Percentiles rank a stretch among this genome's conserved stretches.
These are phyloP conservation scores for Panellus pusillus DNA, from an alignment of 768 basidiomycete genomes.

Conservation along the genomic window DNA sequence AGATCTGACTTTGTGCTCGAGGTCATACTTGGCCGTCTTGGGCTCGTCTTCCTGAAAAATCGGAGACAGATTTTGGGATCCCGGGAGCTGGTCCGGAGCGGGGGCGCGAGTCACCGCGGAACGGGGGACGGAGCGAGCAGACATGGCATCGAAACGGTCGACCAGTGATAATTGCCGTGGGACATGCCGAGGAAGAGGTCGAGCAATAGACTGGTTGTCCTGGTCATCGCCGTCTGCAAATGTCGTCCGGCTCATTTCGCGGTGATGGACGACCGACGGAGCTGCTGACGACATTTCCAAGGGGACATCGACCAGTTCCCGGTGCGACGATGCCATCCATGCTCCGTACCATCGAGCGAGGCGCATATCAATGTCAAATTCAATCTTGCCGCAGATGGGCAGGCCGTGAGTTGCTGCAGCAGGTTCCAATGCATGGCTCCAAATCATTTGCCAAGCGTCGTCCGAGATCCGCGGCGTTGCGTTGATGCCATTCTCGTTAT, in stretches of 20 bases:
- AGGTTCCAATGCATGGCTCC: conserved; percentile 59
- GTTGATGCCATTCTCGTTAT: conserved; percentile 52
- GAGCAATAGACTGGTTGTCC: conserved; percentile 35
- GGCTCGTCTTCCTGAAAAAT: conserved; percentile 65
- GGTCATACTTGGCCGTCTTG: conserved; percentile 46
- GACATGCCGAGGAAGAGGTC: conserved; percentile 45
- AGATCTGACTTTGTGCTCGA: conserved; percentile 59
- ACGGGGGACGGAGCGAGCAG: conserved; percentile 37
- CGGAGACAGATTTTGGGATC: conserved; percentile 49
- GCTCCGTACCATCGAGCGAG: conserved; percentile 78
- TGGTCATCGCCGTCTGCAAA: conserved; percentile 39
- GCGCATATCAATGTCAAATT: conserved; percentile 81
- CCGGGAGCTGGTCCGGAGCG: conserved; percentile 26
- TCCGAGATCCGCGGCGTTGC: conserved; percentile 75
- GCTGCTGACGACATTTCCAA: conserved; percentile 38
- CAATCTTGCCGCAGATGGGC: conserved; percentile 76
- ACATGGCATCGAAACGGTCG: conserved; percentile 55
- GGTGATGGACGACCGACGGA: conserved; percentile 50
- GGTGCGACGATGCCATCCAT: conserved; percentile 58
- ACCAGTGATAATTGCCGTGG: conserved; percentile 71
- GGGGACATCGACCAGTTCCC: conserved; percentile 43
- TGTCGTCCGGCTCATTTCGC: conserved; percentile 54
- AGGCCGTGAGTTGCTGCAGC: conserved; percentile 32
- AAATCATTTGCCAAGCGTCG: conserved; percentile 73
- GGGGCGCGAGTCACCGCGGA: conserved; percentile 27